Evolutionary conservation across 192 early-diverging fungal species (phyloP).

Genomic region (Podila epicladia): DNA sequence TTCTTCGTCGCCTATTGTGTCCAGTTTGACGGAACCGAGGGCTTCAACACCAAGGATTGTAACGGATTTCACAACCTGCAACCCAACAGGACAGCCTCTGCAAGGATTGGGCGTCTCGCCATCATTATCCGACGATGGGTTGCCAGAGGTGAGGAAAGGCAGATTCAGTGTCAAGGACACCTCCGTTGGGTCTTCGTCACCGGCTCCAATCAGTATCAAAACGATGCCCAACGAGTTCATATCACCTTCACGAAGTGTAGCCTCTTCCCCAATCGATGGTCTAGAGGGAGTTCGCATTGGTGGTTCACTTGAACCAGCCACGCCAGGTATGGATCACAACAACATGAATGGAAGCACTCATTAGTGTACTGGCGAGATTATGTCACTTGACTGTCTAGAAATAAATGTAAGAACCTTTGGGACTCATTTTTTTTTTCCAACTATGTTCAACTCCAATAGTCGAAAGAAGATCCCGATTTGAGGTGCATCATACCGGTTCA

Average conservation of each 20-base stretch:
- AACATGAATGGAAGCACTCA: neutral
- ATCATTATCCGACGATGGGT: constrained; percentile 3
- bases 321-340: constrained; percentile 7
- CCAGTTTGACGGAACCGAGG: neutral
- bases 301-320: constrained; percentile 6
- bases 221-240: constrained; percentile 18
- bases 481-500: constrained; percentile 25
- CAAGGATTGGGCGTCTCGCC: constrained; percentile 21
- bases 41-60: constrained; percentile 5
- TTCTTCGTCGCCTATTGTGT: constrained; percentile 7
- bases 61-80: neutral
- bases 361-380: too few relatives aligned
- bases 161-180: constrained; percentile 71
- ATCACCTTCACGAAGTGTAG: constrained; percentile 13
- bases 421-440: neutral
- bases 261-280: constrained; percentile 21
- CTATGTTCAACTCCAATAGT: neutral
- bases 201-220: constrained; percentile 19
- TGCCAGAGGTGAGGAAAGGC: constrained; percentile 68
- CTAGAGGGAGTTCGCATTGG: constrained; percentile 25
- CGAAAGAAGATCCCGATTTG: constrained; percentile 54
- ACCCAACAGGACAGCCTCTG: constrained; percentile 14
- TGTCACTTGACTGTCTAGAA: neutral
- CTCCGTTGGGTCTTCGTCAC: constrained; percentile 1
- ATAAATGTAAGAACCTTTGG: neutral